Evolutionary conservation across 768 basidiomycete species (phyloP).

Genomic region (Neoboletus brunneissimus): DNA sequence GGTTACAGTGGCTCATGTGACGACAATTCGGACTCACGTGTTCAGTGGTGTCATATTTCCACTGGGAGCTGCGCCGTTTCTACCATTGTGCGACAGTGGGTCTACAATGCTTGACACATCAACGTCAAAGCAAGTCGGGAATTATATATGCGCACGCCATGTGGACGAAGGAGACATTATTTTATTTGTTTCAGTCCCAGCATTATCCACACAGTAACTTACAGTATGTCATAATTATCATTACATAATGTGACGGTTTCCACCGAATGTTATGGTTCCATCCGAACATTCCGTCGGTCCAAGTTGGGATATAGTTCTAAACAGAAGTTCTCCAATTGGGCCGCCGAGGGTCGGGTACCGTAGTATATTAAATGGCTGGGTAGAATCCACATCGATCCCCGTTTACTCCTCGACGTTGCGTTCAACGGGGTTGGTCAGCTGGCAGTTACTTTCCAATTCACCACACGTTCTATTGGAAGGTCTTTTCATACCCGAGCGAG

Average conservation of each 20-base stretch:
- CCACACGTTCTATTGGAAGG: not conserved
- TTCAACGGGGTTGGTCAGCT: not conserved
- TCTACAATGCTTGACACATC: not conserved
- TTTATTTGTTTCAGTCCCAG: not conserved
- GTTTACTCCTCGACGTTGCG: not conserved
- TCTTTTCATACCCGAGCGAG: not conserved
- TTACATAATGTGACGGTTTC: not conserved
- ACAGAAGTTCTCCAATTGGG: not conserved
- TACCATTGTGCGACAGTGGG: not conserved
- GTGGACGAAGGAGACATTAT: not conserved
- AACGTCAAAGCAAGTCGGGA: no score
- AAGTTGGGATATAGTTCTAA: not conserved
- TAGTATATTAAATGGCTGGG: not conserved
- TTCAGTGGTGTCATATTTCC: no score
- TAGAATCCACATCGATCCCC: not conserved
- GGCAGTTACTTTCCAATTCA: not conserved
- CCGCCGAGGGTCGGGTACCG: no score
- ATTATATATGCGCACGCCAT: not conserved
- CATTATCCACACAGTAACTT: no score
- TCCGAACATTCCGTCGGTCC: not conserved
- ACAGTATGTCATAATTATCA: not conserved
- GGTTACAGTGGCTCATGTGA: not conserved
- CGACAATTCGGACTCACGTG: not conserved
- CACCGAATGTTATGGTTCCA: not conserved
- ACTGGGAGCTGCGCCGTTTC: not conserved